phyloP scores from a whole-genome alignment of 2,329 filamentous ascomycete species.

The Neonectria punicea region DNA sequence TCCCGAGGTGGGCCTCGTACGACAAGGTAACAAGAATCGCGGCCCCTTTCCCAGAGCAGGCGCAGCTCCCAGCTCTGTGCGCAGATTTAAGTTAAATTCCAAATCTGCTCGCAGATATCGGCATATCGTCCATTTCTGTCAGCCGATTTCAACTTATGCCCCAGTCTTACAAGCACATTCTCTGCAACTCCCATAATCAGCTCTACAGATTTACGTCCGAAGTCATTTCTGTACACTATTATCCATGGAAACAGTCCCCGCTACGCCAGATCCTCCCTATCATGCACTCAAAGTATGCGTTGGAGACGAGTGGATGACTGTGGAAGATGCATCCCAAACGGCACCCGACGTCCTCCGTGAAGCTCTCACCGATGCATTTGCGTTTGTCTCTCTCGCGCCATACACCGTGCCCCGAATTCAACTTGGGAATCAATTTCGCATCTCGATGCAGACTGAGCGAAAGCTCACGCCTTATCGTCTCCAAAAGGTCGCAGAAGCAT shows the following conservation, averaged over 20 bases:
- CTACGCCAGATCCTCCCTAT: neutral
- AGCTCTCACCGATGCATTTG: neutral
- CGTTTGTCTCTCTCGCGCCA: neutral
- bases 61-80: too few species aligned
- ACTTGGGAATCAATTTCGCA: neutral
- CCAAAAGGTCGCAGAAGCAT: neutral
- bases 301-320: neutral
- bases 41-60: too few species aligned
- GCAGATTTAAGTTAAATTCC: too few species aligned
- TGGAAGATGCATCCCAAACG: neutral
- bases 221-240: neutral
- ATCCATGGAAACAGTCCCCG: neutral
- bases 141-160: too few species aligned
- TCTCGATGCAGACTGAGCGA: neutral
- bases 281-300: neutral
- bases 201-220: neutral
- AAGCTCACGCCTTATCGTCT: neutral
- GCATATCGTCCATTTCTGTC: too few species aligned
- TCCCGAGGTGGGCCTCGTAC: too few species aligned
- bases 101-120: too few species aligned
- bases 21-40: too few species aligned
- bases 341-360: neutral
- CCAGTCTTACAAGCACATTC: neutral
- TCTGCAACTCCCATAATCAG: neutral
- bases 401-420: neutral